Evolutionary conservation across 163 green algal species (phyloP), one percentile per base, ranked within the genome.

Genomic region (Coccomyxa subellipsoidea): DNA sequence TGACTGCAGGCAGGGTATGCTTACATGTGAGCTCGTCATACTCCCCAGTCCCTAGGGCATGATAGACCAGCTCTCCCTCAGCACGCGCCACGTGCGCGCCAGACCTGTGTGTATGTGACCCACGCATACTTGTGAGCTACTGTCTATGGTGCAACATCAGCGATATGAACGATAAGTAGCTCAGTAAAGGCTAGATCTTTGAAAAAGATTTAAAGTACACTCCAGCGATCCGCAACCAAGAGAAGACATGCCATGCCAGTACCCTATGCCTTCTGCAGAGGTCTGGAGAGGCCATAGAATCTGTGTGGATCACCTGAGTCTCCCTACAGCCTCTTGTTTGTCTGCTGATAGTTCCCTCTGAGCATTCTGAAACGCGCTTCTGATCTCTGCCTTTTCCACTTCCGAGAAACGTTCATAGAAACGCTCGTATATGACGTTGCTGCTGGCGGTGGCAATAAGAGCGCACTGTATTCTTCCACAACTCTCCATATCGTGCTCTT

Each of bases 21-120:
- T 90, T 39, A 96, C 93, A 81, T 54, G 87, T 90, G 25, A 97
- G 89, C 82, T 96, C 93, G 82, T 94, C 90, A 82, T 97, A 97
- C 53, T 96, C 92, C 6, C 92, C 93, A 5, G 84, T 94, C n/a
- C 93, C 91, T 69, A 96, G 32, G 4, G 90, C 84, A 72, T 92
- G 96, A 69, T 95, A 92, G 0, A 95, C 82, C 23, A 95, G 79
- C 76, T 96, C 93, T 0, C 80, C 86, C 18, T 88, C 81, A 0
- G 82, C 81, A 6, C 93, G 89, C 37, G 89, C 85, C 8, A 91
- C 89, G 32, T 95, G 90, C 27, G 81, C 82, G 0, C 85, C 92
- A 15, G 81, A 87, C 87, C 93, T 96, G 87, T 76, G 76, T 1
- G 23, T 38, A 3, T n/a, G n/a, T 7, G 29, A n/a, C n/a, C n/a